Conservation (phyloP, 352 stramenopile genomes). For the Phytophthora constricta region DNA sequence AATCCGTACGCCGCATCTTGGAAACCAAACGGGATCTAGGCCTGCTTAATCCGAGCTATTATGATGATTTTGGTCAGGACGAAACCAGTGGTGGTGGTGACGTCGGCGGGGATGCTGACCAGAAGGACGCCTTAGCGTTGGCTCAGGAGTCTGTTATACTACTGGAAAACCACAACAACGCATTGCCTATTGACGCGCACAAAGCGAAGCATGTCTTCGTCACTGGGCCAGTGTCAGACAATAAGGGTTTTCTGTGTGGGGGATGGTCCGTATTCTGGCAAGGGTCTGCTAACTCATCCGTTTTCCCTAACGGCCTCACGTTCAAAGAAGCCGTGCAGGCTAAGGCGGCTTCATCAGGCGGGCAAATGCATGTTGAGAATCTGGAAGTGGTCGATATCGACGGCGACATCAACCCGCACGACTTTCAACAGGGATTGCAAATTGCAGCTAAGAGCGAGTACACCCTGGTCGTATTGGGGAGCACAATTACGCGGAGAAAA, state of each 20-base stretch:
- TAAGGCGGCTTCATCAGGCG: slow-evolving; percentile 8
- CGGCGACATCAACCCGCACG: slow-evolving; percentile 40
- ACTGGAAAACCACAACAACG: slow-evolving; percentile 67
- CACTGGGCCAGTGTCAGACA: slow-evolving; percentile 66
- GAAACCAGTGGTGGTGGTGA: slow-evolving; percentile 1
- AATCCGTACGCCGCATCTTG: slow-evolving; percentile 72
- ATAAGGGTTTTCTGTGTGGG: slow-evolving; percentile 75
- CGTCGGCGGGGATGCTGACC: slow-evolving; percentile 62
- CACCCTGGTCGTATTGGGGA: slow-evolving; percentile 83
- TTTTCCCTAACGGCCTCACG: slow-evolving; percentile 71
- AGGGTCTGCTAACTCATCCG: slow-evolving; percentile 56
- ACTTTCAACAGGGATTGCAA: slow-evolving; percentile 47
- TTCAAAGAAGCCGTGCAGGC: slow-evolving; percentile 55
- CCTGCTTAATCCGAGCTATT: slow-evolving; percentile 35
- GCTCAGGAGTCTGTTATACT: slow-evolving; percentile 83
- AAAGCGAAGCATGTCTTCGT: slow-evolving; percentile 52
- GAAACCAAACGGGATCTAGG: slow-evolving; percentile 59
- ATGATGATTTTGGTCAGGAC: slow-evolving; percentile 18
- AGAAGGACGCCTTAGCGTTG: slow-evolving; percentile 62
- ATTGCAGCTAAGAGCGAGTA: slow-evolving; percentile 68
- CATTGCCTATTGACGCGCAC: slow-evolving; percentile 44
- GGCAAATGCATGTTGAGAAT: slow-evolving; percentile 32
- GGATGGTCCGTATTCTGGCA: slow-evolving; percentile 81
- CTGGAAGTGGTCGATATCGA: slow-evolving; percentile 60
- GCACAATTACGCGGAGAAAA: slow-evolving; percentile 83